Conservation (phyloP, 164 flowering plant genomes). For the Euptelea pleiosperma region DNA sequence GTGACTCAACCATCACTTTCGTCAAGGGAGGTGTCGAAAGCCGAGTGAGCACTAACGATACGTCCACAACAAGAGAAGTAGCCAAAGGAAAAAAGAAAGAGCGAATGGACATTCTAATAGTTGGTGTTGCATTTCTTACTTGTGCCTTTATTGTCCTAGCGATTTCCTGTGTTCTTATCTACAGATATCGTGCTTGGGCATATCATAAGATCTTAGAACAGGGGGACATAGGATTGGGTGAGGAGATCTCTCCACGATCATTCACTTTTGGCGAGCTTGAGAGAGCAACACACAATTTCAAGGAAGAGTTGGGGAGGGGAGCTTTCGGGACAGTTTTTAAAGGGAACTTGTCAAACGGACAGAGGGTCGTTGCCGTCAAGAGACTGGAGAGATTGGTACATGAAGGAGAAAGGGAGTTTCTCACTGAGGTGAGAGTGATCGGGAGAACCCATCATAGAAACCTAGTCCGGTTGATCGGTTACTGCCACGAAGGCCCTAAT, state of each 20-base stretch:
- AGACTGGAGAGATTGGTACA: constrained; percentile 15
- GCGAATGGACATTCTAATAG: background rate
- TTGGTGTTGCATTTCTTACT: background rate
- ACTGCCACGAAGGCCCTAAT: constrained; percentile 12
- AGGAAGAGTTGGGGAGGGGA: constrained; percentile 23
- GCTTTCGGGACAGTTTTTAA: constrained; percentile 21
- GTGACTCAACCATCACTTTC: background rate
- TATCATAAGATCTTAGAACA: background rate
- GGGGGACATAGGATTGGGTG: background rate
- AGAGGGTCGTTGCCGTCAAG: constrained; percentile 15
- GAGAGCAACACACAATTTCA: constrained; percentile 20
- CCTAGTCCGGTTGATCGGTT: constrained; percentile 21
- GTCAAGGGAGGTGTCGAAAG: too few species aligned
- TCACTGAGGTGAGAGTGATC: constrained; percentile 16
- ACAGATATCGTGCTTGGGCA: background rate
- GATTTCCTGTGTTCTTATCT: constrained; percentile 3
- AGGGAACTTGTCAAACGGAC: constrained; percentile 6
- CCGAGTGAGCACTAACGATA: too few species aligned
- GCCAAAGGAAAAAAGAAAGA: background rate
- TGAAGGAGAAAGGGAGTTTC: constrained; percentile 26
- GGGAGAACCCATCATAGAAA: constrained; percentile 30
- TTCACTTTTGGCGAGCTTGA: constrained; percentile 19
- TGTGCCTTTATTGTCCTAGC: constrained; percentile 1
- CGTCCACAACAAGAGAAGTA: too few species aligned
- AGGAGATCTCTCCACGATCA: constrained; percentile 14